Evolutionary conservation across 2,329 filamentous ascomycete species (phyloP).

Genomic region (Geosmithia flava): DNA sequence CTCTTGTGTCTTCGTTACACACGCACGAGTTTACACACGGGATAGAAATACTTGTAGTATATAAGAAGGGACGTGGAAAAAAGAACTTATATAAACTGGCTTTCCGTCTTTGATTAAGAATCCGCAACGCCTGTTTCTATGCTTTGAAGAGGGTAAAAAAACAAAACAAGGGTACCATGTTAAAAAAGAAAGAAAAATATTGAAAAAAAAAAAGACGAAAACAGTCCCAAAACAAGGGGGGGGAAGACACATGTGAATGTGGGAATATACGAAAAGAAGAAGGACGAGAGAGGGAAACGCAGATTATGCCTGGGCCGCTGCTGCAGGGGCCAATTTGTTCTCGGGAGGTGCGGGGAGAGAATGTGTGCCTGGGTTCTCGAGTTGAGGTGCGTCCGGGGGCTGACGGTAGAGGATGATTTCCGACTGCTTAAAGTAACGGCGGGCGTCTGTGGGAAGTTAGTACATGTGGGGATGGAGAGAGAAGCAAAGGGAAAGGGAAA

Average conservation of each 20-base stretch:
- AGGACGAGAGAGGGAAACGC: too few species aligned
- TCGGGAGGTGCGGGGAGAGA: constrained; percentile 29
- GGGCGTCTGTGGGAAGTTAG: constrained; percentile 51
- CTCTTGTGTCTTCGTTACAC: too few species aligned
- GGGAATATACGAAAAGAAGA: too few species aligned
- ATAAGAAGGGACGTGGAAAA: background rate
- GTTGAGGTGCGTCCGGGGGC: constrained; percentile 38
- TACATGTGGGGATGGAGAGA: background rate
- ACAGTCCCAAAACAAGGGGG: too few species aligned
- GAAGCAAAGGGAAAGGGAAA: background rate
- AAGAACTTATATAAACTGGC: background rate
- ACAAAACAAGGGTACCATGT: background rate
- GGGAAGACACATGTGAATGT: too few species aligned
- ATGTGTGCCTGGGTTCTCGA: constrained; percentile 22
- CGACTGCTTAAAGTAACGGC: constrained; percentile 97
- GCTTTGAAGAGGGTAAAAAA: constrained; percentile 16
- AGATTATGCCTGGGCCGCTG: constrained; percentile 3
- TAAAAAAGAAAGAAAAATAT: background rate
- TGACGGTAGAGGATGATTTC: constrained; percentile 96
- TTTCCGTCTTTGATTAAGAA: constrained; percentile 1
- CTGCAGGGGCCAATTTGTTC: constrained; percentile 23
- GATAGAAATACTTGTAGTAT: background rate
- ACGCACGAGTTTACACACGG: background rate
- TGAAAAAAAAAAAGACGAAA: background rate
- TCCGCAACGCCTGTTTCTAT: constrained; percentile 25